A percentile compares a stretch with the other conserved stretches of the same genome.
phyloP scores from a whole-genome alignment of 1,284 basidiomycete species.

The Malassezia dermatis region DNA sequence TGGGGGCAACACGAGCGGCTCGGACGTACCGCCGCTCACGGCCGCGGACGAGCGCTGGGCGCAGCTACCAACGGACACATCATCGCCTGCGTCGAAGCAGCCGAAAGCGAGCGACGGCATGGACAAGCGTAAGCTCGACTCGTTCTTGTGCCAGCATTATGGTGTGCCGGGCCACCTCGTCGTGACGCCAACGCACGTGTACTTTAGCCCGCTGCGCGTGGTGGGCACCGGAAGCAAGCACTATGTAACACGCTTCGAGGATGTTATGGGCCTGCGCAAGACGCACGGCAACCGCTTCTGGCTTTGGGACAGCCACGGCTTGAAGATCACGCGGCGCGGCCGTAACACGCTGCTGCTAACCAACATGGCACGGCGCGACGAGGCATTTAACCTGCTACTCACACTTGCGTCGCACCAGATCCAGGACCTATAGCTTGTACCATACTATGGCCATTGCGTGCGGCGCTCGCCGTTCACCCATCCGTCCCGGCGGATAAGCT shows the following conservation, averaged over 20 bases:
- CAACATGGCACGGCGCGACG: slow-evolving; percentile 41
- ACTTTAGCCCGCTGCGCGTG: slow-evolving; percentile 41
- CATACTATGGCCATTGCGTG: background rate
- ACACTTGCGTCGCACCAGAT: slow-evolving; percentile 25
- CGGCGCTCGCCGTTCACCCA: slow-evolving; percentile 27
- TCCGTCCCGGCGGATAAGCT: slow-evolving; percentile 38
- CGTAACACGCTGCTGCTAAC: slow-evolving; percentile 30
- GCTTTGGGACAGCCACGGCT: slow-evolving; percentile 37
- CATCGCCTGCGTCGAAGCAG: background rate
- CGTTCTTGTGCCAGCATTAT: slow-evolving; percentile 45
- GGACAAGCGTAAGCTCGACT: slow-evolving; percentile 34
- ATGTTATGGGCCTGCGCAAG: slow-evolving; percentile 40
- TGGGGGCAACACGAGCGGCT: background rate
- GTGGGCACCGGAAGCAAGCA: slow-evolving; percentile 22
- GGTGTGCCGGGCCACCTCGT: slow-evolving; percentile 41
- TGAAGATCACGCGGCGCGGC: slow-evolving; percentile 35
- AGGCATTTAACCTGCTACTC: slow-evolving; percentile 42
- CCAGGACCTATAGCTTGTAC: background rate
- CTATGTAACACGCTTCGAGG: slow-evolving; percentile 28
- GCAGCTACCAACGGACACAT: background rate
- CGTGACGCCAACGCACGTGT: slow-evolving; percentile 35
- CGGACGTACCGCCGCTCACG: background rate
- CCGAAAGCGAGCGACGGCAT: background rate
- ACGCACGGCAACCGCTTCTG: slow-evolving; percentile 35
- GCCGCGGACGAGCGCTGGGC: background rate